These are phyloP conservation scores for Withania somnifera DNA, from an alignment of 305 asterid species.

Conservation along the genomic window DNA sequence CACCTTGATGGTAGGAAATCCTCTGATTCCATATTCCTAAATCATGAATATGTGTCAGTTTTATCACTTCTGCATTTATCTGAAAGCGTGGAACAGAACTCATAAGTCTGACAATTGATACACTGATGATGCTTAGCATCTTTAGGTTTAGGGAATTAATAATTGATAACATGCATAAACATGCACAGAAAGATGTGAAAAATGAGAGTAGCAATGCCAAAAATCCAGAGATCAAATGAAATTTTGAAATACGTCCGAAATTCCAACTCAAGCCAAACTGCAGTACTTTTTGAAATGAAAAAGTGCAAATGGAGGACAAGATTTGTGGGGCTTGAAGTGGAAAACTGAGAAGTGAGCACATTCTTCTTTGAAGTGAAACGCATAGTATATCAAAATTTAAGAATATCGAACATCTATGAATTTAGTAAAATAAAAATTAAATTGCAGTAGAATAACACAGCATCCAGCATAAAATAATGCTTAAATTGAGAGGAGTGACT, in stretches of 20 bases:
- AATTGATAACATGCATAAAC: background rate
- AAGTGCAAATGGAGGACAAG: background rate
- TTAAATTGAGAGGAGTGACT: background rate
- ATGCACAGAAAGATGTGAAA: background rate
- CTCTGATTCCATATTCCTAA: constrained; percentile 87
- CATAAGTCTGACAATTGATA: background rate
- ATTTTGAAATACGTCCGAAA: background rate
- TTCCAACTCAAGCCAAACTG: background rate
- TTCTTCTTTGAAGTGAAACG: background rate
- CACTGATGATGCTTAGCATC: background rate
- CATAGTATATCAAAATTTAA: background rate
- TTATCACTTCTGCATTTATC: background rate
- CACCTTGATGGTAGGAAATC: constrained; percentile 93
- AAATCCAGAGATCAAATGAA: background rate
- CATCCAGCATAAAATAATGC: background rate
- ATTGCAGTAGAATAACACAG: background rate
- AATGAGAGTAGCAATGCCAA: background rate
- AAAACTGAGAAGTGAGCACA: background rate
- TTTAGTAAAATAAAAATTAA: background rate
- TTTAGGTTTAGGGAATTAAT: background rate
- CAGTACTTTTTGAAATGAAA: background rate
- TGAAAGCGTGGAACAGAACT: background rate
- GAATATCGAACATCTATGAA: background rate
- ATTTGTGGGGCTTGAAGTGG: background rate
- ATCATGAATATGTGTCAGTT: background rate